Evolutionary conservation across 208 protist species (phyloP), one percentile per base, ranked within the genome.

Genomic region (Novymonas esmeraldas): DNA sequence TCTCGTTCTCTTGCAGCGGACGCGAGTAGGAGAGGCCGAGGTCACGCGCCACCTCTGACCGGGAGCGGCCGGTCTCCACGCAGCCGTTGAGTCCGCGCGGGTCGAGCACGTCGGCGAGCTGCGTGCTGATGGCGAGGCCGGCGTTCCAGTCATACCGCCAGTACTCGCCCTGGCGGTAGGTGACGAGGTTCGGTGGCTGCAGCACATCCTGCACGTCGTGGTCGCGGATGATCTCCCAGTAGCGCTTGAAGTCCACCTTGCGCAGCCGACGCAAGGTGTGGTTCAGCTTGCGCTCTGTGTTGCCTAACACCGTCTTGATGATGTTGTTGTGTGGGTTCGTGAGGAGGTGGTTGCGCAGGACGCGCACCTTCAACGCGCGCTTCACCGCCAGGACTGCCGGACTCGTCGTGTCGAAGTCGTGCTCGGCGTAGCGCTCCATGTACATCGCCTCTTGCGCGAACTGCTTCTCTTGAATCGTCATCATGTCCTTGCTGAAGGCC

Each of bases 271-370:
- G 92, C 51, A 97, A 81, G 6, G 85, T 70, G 70, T 91, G 82
- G 26, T 85, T 84, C 14, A 97, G 88, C 70, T 85, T 86, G 28
- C 71, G 78, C 73, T 97, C 89, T 33, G 80, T 94, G 58, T 82
- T 87, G 6, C 78, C 76, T 3, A 97, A 74, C 14, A 95, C 69
- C 3, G 79, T 87, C 78, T 97, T 97, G 41, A 92, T 81, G 61
- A 97, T 92, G 68, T 97, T 95, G 73, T 97, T 97, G 73, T 97
- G 89, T 13, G 92, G 92, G 69, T 97, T 97, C 9, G 89, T 95
- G 26, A 97, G 75, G 11, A 97, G 71, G 64, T 97, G 92, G 65
- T 97, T 97, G 51, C 92, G 89, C 51, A 97, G 65, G 1, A 86
- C 68, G 16, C 92, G 92, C 64, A 93, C 88, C 73, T 90, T 87